phyloP scores from a whole-genome alignment of 768 basidiomycete genomes.

The Paxillus ammoniavirescens region DNA sequence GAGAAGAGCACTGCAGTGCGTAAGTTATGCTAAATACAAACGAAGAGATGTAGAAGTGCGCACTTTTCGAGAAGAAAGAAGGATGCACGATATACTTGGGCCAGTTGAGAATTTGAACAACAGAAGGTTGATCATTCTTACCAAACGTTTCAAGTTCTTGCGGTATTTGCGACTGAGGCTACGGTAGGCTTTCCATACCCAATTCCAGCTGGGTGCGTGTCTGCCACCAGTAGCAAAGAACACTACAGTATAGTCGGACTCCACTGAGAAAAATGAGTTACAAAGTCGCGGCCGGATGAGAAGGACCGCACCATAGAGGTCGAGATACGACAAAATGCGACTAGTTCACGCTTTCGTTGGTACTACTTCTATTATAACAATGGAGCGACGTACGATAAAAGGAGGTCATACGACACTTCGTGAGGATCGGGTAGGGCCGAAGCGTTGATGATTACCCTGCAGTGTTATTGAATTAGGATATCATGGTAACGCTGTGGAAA shows the following conservation, averaged over 20 bases:
- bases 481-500: neutral
- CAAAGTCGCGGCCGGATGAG: neutral
- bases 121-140: constrained; percentile 32
- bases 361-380: constrained; percentile 4
- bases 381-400: constrained; percentile 58
- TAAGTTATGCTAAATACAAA: constrained; percentile 8
- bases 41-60: constrained; percentile 17
- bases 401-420: constrained; percentile 71
- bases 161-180: constrained; percentile 80
- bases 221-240: constrained; percentile 81
- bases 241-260: constrained; percentile 85
- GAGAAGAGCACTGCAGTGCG: constrained; percentile 74
- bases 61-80: constrained; percentile 86
- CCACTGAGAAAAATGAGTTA: constrained; percentile 48
- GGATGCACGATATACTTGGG: constrained; percentile 82
- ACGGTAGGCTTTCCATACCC: constrained; percentile 90
- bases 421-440: constrained; percentile 81
- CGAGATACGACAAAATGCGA: constrained; percentile 73
- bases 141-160: constrained; percentile 84
- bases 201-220: constrained; percentile 80
- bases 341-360: constrained; percentile 35
- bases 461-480: constrained; percentile 6
- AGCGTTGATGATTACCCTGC: constrained; percentile 82
- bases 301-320: constrained; percentile 64
- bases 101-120: constrained; percentile 6